A percentile compares a stretch with the other conserved stretches of the same genome.
These are phyloP conservation scores for Trichocladium antarcticum DNA, from an alignment of 495 filamentous ascomycete species.

Conservation along the genomic window DNA sequence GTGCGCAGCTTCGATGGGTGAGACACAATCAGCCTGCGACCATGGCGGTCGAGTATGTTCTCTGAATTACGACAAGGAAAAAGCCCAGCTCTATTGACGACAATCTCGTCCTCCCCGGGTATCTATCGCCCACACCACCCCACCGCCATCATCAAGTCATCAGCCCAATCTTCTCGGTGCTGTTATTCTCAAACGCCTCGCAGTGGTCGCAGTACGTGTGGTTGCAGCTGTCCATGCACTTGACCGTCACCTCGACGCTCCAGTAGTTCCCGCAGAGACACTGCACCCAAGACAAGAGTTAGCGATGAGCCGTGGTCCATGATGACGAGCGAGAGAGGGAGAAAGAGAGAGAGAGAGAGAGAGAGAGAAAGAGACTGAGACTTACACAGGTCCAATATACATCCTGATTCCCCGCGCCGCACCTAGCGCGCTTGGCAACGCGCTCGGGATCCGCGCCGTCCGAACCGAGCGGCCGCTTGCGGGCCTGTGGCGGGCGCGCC, in stretches of 20 bases:
- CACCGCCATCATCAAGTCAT: not conserved
- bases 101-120: conserved; percentile 2
- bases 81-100: too few species aligned
- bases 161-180: not conserved
- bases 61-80: too few species aligned
- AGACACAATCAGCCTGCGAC: too few species aligned
- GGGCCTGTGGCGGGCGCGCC: too few species aligned
- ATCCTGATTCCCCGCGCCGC: not conserved
- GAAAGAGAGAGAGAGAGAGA: not conserved
- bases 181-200: not conserved
- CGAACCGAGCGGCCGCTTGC: not conserved
- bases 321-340: not conserved
- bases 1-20: too few species aligned
- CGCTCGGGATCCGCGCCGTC: not conserved
- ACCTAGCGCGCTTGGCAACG: conserved; percentile 1
- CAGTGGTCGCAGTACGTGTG: conserved; percentile 1
- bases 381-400: conserved; percentile 12
- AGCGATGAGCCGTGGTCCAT: not conserved
- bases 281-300: not conserved
- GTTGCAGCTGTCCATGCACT: conserved; percentile 1
- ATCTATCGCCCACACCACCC: not conserved
- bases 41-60: too few species aligned
- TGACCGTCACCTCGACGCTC: not conserved
- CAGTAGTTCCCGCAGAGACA: not conserved
- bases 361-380: not conserved